These are phyloP conservation scores for Trametes maxima DNA, from an alignment of 768 basidiomycete species.

Conservation along the genomic window DNA sequence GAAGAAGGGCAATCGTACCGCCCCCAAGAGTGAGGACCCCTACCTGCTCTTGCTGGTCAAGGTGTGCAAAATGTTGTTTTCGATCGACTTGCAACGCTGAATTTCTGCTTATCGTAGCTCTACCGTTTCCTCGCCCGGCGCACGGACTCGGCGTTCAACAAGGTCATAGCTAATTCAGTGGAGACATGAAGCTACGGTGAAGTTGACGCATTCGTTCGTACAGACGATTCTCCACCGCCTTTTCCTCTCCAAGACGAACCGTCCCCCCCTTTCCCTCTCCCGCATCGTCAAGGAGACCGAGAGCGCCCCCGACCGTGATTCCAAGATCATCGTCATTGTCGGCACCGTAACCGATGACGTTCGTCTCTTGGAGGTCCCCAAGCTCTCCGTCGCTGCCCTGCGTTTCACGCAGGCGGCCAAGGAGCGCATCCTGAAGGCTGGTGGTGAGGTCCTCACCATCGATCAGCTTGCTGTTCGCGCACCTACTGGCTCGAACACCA, in stretches of 20 bases:
- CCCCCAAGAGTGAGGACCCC: constrained; percentile 98
- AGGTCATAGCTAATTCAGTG: constrained; percentile 47
- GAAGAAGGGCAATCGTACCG: constrained; percentile 93
- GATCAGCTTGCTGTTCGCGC: constrained; percentile 96
- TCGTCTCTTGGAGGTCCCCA: constrained; percentile 83
- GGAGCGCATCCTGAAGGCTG: constrained; percentile 94
- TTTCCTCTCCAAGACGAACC: constrained; percentile 97
- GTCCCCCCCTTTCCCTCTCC: constrained; percentile 94
- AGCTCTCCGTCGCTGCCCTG: constrained; percentile 91
- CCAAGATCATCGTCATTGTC: constrained; percentile 88
- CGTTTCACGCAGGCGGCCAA: constrained; percentile 91
- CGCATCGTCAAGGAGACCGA: constrained; percentile 84
- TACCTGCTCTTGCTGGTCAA: constrained; percentile 98
- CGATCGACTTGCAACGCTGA: background rate
- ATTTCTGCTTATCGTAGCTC: constrained; percentile 53
- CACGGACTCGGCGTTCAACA: constrained; percentile 96
- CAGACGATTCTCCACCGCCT: constrained; percentile 94
- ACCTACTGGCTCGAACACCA: constrained; percentile 94
- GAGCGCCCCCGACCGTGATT: constrained; percentile 61
- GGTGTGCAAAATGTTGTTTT: constrained; percentile 48
- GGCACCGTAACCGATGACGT: constrained; percentile 96
- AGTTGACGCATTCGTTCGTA: constrained; percentile 1
- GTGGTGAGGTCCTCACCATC: constrained; percentile 92
- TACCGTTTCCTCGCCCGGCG: constrained; percentile 99
- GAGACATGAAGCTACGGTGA: constrained; percentile 1